These are phyloP conservation scores for Tricholoma saponaceum DNA, from an alignment of 768 basidiomycete genomes.

Conservation along the genomic window DNA sequence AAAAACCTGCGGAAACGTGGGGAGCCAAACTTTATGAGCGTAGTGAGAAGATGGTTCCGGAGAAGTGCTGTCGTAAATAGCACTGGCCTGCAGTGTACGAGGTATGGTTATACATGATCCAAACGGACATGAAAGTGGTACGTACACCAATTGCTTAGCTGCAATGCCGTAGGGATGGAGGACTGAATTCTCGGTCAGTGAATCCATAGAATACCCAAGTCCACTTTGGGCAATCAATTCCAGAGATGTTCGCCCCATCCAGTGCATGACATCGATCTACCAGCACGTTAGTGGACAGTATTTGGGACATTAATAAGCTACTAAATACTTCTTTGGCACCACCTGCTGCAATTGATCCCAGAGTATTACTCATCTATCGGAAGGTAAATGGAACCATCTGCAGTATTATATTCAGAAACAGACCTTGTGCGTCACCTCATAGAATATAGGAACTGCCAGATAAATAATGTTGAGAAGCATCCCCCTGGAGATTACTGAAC, in stretches of 20 bases:
- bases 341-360: constrained; percentile 2
- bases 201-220: constrained; percentile 16
- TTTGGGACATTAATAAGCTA: background rate
- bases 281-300: background rate
- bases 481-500: background rate
- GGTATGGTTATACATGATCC: background rate
- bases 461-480: background rate
- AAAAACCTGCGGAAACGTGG: constrained; percentile 5
- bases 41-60: constrained; percentile 3
- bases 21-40: background rate
- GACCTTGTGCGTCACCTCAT: constrained; percentile 16
- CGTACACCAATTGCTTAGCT: constrained; percentile 6
- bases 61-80: background rate
- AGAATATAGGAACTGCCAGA: constrained; percentile 12
- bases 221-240: constrained; percentile 18
- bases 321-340: constrained; percentile 9
- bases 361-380: constrained; percentile 1
- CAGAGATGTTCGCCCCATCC: constrained; percentile 16
- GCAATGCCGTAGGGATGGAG: constrained; percentile 14
- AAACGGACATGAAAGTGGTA: background rate
- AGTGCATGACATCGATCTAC: constrained; percentile 17
- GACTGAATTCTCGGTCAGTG: constrained; percentile 8
- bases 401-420: background rate
- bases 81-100: constrained; percentile 7
- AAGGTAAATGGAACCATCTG: background rate